Base-by-base conservation (phyloP, 768 basidiomycete species). In the Mycena vulgaris region DNA sequence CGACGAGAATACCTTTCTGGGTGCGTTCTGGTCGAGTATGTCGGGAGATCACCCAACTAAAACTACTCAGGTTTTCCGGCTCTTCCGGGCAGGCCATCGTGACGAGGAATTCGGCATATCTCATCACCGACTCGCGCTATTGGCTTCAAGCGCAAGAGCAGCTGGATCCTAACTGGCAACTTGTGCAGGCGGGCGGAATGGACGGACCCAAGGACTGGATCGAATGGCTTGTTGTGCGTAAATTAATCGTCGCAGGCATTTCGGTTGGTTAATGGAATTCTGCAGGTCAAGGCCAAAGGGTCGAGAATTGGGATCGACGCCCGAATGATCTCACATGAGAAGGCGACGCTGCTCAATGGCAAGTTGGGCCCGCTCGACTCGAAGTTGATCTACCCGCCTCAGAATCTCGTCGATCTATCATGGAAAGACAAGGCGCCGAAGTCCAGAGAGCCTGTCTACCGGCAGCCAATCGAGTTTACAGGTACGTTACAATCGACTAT, bases 71-170 rank as follows among this genome's bases (percentile, higher is more conserved):
- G 40, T 92, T 92, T 72, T 82, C 88, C 23, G 91, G 91, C 37
- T 88, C 89, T 37, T 89, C 90, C 27, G 95, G 94, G 19, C 84
- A 89, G 68, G 94, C 92, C 14, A 86, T 96, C 51, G 80, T 95
- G 31, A 90, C 93, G 5, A 83, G 83, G 76, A 85, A 84, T 8
- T 81, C 86, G 10, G 95, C 95, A 10, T 95, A 94, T 75, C 83
- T 95, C 49, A 82, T 95, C 71, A 90, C 90, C 23, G 94, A 96
- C 78, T 92, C 95, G 13, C 88, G 94, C 17, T 96, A 96, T 76
- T 96, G 93, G 93, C 74, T 90, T 1, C 95, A 95, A 81, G 93
- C 95, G 21, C 83, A 85, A 10, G 83, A 87, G 5, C 88, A 95
- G 70, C 78, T 94, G 30, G 93, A 95, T 80, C 45, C 78, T 6